Evolutionary conservation across 208 protist species (phyloP).

Genomic region (Acanthamoeba divionensis): DNA sequence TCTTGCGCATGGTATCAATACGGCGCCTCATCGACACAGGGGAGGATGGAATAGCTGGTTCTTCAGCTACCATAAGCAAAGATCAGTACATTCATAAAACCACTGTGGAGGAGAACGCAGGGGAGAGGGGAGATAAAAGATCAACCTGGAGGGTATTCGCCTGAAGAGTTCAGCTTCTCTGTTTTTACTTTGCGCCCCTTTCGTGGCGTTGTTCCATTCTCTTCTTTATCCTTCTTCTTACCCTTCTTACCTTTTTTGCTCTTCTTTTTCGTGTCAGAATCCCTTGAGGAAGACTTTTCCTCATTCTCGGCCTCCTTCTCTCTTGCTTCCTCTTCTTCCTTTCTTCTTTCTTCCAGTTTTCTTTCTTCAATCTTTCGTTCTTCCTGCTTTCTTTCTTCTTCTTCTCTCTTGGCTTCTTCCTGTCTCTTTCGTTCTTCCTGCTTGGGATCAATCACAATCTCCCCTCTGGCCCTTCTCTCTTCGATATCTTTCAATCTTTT

Average conservation of each 20-base stretch:
- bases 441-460: neutral
- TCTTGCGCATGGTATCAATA: slow-evolving; percentile 18
- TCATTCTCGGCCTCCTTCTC: too few species aligned
- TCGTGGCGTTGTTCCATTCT: neutral
- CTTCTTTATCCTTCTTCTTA: neutral
- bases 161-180: too few species aligned
- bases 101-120: too few species aligned
- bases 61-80: too few species aligned
- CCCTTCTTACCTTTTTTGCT: neutral
- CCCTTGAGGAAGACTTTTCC: too few species aligned
- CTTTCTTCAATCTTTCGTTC: too few species aligned
- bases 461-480: neutral
- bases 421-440: neutral
- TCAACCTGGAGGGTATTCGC: too few species aligned
- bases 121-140: too few species aligned
- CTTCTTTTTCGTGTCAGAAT: neutral
- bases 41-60: neutral
- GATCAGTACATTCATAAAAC: too few species aligned
- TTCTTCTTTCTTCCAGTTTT: too few species aligned
- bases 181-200: too few species aligned
- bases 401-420: neutral
- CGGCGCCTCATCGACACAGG: neutral
- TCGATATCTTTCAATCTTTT: neutral
- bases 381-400: neutral
- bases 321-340: too few species aligned